Evolutionary conservation across 164 flowering plant species (phyloP).

Genomic region (Vitis rotundifolia): DNA sequence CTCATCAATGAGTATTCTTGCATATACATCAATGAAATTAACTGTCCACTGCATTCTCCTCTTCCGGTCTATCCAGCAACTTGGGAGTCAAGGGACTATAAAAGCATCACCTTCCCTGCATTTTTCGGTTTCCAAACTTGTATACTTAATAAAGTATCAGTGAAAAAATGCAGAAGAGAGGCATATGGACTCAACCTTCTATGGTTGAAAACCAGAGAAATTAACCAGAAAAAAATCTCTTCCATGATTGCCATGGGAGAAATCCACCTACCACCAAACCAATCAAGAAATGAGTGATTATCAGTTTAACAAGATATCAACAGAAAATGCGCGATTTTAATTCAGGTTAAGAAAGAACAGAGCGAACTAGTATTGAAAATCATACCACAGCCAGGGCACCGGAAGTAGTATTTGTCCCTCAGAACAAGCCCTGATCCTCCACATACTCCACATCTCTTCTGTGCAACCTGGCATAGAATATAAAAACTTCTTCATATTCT

Average conservation of each 20-base stretch:
- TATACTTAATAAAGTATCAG: too few relatives aligned
- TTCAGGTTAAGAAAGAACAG: background rate
- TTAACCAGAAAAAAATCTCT: conserved; percentile 77
- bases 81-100: too few relatives aligned
- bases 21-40: too few relatives aligned
- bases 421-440: conserved; percentile 86
- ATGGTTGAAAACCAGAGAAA: background rate
- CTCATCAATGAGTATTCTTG: too few relatives aligned
- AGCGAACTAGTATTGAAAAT: background rate
- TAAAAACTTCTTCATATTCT: background rate
- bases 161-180: too few relatives aligned
- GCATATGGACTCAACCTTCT: too few relatives aligned
- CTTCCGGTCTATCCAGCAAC: too few relatives aligned
- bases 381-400: conserved; percentile 89
- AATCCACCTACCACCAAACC: conserved; percentile 70
- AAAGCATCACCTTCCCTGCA: too few relatives aligned
- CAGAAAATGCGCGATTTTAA: background rate
- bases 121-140: too few relatives aligned
- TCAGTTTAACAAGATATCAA: background rate
- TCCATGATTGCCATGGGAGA: conserved; percentile 98
- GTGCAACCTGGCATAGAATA: conserved; percentile 52
- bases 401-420: conserved; percentile 61
- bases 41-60: too few relatives aligned
- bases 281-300: background rate
- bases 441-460: conserved; percentile 69